A percentile compares a stretch with the other conserved stretches of the same genome.
Evolutionary conservation across 306 rosid species (phyloP).

Genomic region (Vigna reflexopilosa): DNA sequence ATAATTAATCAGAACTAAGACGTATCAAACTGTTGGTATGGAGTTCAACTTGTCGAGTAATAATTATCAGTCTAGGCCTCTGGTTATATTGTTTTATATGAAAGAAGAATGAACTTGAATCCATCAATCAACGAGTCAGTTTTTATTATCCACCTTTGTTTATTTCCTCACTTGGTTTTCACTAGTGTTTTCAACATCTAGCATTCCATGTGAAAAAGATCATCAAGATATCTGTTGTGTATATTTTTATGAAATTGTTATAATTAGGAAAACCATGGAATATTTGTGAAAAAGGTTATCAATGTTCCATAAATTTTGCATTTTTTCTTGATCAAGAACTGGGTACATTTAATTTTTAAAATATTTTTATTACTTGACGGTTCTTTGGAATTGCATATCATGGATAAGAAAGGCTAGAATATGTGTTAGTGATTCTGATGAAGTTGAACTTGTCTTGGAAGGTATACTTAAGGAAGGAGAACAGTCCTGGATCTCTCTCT

Average conservation of each 20-base stretch:
- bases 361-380: conserved; percentile 15
- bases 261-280: conserved; percentile 25
- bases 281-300: conserved; percentile 13
- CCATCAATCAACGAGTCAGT: neutral
- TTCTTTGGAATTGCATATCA: conserved; percentile 32
- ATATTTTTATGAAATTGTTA: conserved; percentile 24
- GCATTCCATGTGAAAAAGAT: neutral
- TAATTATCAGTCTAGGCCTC: neutral
- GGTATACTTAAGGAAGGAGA: conserved; percentile 88
- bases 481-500: conserved; percentile 66
- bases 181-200: conserved; percentile 17
- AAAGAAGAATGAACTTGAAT: conserved; percentile 27
- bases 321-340: conserved; percentile 16
- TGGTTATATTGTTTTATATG: conserved; percentile 7
- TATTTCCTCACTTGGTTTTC: neutral
- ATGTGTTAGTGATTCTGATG: conserved; percentile 37
- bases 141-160: neutral
- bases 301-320: neutral
- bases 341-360: conserved; percentile 13
- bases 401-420: conserved; percentile 21
- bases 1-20: neutral
- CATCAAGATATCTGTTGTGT: neutral
- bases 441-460: conserved; percentile 52
- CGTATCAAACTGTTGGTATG: conserved; percentile 2
- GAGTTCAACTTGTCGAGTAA: conserved; percentile 12